phyloP scores from a whole-genome alignment of 768 basidiomycete species.

The Tulasnella sp. region DNA sequence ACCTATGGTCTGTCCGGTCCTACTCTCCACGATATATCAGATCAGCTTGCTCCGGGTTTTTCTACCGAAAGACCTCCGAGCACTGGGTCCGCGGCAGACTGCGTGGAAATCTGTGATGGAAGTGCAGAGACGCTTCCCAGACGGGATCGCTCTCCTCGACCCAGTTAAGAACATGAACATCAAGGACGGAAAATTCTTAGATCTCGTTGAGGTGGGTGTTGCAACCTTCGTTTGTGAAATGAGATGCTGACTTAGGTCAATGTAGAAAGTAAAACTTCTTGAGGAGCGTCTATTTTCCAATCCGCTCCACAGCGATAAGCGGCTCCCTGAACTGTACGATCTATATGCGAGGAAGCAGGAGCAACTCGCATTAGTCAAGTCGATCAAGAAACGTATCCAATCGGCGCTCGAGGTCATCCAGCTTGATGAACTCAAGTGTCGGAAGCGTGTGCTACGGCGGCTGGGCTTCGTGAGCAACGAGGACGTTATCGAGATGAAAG shows the following conservation, averaged over 20 bases:
- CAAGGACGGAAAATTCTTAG: conserved; percentile 85
- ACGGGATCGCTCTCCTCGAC: conserved; percentile 78
- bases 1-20: conserved; percentile 77
- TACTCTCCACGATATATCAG: conserved; percentile 75
- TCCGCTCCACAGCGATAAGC: conserved; percentile 65
- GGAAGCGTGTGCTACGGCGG: conserved; percentile 87
- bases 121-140: conserved; percentile 81
- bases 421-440: conserved; percentile 88
- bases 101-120: conserved; percentile 85
- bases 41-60: conserved; percentile 80
- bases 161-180: conserved; percentile 93
- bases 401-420: conserved; percentile 88
- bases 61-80: conserved; percentile 82
- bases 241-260: not conserved
- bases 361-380: conserved; percentile 54
- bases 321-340: conserved; percentile 71
- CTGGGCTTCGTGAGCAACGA: conserved; percentile 78
- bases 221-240: not conserved
- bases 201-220: conserved; percentile 59
- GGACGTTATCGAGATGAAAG: conserved; percentile 97
- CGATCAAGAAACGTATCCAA: conserved; percentile 75
- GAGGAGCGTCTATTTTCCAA: conserved; percentile 76
- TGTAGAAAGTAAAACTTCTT: conserved; percentile 81
- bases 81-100: conserved; percentile 62
- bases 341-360: conserved; percentile 68